These are phyloP conservation scores for Rubia yunnanensis DNA, from an alignment of 257 asterid genomes.

Conservation along the genomic window DNA sequence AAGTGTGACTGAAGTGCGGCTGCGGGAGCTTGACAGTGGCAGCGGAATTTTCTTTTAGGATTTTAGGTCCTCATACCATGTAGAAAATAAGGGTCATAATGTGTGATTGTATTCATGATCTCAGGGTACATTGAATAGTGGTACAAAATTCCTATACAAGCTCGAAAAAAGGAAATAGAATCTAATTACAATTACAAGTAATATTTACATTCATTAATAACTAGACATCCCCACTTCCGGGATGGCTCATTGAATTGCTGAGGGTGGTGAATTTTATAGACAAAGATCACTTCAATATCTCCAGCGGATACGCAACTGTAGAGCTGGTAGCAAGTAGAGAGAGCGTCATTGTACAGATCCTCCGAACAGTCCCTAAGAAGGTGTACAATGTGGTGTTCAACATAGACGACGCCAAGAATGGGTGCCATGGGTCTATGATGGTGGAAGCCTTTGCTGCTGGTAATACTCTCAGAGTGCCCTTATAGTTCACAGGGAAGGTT, in stretches of 20 bases:
- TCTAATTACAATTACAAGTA: too few relatives aligned
- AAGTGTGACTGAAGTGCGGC: too few relatives aligned
- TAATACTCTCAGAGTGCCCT: slow-evolving; percentile 44
- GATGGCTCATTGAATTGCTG: slow-evolving; percentile 74
- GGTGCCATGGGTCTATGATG: slow-evolving; percentile 79
- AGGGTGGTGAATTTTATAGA: slow-evolving; percentile 74
- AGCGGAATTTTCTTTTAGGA: too few relatives aligned
- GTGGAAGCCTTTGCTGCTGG: slow-evolving; percentile 72
- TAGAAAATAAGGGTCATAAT: too few relatives aligned
- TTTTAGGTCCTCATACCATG: too few relatives aligned
- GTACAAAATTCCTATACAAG: too few relatives aligned
- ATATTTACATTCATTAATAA: too few relatives aligned
- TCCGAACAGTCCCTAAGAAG: slow-evolving; percentile 49
- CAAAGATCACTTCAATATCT: slow-evolving; percentile 57
- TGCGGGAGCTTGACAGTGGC: too few relatives aligned
- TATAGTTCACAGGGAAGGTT: slow-evolving; percentile 54
- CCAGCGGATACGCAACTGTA: slow-evolving; percentile 53
- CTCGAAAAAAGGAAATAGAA: too few relatives aligned
- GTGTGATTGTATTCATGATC: too few relatives aligned
- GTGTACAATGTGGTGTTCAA: slow-evolving; percentile 38
- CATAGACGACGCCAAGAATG: slow-evolving; percentile 68
- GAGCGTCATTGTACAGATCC: slow-evolving; percentile 63
- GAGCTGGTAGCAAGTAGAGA: slow-evolving; percentile 86
- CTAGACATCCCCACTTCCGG: slow-evolving; percentile 75
- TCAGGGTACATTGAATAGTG: too few relatives aligned